phyloP scores from a whole-genome alignment of 75 land plant species.

The Pseudotsuga menziesii region DNA sequence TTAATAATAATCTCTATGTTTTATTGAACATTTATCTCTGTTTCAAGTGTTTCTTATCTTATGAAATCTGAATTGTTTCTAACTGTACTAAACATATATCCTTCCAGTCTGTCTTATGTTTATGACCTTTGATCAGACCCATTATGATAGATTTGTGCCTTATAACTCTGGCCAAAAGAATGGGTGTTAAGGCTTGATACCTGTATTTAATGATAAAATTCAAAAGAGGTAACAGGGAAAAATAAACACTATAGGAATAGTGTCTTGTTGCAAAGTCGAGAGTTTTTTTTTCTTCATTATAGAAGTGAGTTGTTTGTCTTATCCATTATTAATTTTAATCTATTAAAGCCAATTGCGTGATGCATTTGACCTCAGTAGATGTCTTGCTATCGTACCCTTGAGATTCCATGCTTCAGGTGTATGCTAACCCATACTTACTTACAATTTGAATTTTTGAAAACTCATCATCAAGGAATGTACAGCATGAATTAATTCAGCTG shows the following conservation, averaged over 20 bases:
- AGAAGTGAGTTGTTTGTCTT: neutral
- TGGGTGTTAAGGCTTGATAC: neutral
- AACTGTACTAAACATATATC: neutral
- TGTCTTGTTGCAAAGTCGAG: neutral
- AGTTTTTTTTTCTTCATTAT: neutral
- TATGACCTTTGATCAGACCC: neutral
- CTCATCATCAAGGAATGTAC: neutral
- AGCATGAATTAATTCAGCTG: neutral
- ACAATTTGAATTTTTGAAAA: neutral
- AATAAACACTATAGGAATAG: no score
- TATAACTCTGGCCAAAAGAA: neutral
- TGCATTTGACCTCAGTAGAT: neutral
- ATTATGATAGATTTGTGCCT: neutral
- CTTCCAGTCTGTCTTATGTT: neutral
- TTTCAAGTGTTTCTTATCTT: neutral
- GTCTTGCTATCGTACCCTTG: neutral
- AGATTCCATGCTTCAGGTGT: neutral
- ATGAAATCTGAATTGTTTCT: neutral
- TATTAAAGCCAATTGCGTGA: neutral
- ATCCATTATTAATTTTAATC: neutral
- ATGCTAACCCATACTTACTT: neutral
- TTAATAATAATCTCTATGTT: neutral
- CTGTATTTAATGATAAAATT: neutral
- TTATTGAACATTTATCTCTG: neutral
- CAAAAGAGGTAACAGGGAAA: neutral